Evolutionary conservation across 129 eudicot genomes (phyloP), one percentile per base, ranked within the genome.

Genomic region (Flaveria linearis): DNA sequence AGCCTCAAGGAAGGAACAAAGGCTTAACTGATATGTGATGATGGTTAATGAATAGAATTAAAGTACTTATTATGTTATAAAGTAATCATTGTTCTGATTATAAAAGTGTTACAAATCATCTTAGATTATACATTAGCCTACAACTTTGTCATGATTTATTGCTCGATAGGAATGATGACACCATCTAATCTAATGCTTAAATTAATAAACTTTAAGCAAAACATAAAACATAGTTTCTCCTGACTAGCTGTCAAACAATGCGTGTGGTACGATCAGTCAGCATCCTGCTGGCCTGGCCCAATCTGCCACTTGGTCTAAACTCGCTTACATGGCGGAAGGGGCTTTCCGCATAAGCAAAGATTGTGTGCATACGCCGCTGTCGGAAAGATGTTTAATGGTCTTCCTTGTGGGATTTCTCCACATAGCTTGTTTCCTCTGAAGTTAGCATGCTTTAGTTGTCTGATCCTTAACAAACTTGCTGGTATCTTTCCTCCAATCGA

Each of bases 331-430:
- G 93, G 91, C 42, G 91, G 90, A 85, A 93, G 65, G 23, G 98
- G 98, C 78, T 91, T 93, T 78, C 96, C 97, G 84, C 98, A 93
- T 81, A 93, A 84, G 83, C 98, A 90, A 72, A 86, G 74, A 67
- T 93, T 93, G 79, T 91, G 93, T 20, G 91, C 96, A 81, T 93
- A 93, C 57, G 98, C 97, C 63, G 82, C 81, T 67, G 87, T 63
- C 1, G 87, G 92, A 33, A 93, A 93, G 42, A 91, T 68, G 62
- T 87, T 90, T 70, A 85, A 91, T 6, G 98, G 98, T 70, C 97
- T 93, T 46, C 91, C 93, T 83, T 93, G 98, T 53, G 98, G 98
- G 26, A 93, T 93, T 82, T 69, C 78, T 57, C 97, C 98, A 57
- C 98, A 90, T 28, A 93, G 70, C 77, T 73, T 85, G 79, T 93